Evolutionary conservation across 495 filamentous ascomycete genomes (phyloP), one percentile per base, ranked within the genome.

Genomic region (Apodospora peruviana): DNA sequence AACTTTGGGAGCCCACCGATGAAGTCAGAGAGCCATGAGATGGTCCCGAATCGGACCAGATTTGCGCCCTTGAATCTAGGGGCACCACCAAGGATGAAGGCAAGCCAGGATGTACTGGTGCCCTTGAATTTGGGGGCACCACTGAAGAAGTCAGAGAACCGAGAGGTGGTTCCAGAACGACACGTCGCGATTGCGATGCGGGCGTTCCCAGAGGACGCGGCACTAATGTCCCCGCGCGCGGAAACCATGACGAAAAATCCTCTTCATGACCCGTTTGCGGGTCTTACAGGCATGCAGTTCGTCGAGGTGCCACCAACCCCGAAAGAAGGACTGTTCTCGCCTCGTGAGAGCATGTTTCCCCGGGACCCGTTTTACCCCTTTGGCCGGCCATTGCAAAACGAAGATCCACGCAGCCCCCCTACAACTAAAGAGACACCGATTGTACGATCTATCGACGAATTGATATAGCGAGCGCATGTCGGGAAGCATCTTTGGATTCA

Each of bases 371-470:
- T 71, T 45, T 73, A 59, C 36, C 71, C 74, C 3, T 70, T 76
- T 42, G 65, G 58, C 23, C 64, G 68, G 42, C 75, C 70, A 7
- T 45, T 61, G 21, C 62, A 74, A 23, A 64, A 64, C 3, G 70
- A 71, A 7, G 84, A 87, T 52, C 84, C 84, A 4, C 60, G 84
- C 29, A 85, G 81, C 53, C 84, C 84, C 5, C 79, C 80, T 1
- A 79, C 77, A 12, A 74, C 70, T 50, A 83, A 82, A 5, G 79
- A 80, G 57, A 81, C 75, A 11, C 82, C 82, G n/a, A 85, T 87
- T 45, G 77, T 78, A 35, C 67, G 83, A 43, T 84, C 76, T 21
- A 87, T 87, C 45, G 77, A 80, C 48, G 77, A 80, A 37, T 62
- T 80, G 52, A 58, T 77, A 57, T 74, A 56, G 64, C 41, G 36